Conservation (phyloP, 2,329 filamentous ascomycete genomes). For the Arthrobotrys sinensis region DNA sequence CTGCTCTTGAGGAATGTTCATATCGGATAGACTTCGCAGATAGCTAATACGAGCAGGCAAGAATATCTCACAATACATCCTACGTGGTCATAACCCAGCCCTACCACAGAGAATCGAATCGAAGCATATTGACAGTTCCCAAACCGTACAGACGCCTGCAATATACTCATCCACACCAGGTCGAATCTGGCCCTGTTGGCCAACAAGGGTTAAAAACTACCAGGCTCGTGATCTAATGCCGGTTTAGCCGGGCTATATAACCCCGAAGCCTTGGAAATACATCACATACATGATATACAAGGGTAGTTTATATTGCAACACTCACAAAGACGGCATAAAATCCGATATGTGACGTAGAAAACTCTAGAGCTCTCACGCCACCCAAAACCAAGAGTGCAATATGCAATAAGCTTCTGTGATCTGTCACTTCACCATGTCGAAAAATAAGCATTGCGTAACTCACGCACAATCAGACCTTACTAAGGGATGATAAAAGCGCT, state of each 20-base stretch:
- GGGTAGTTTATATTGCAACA: slow-evolving; percentile 36
- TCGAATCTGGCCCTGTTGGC: slow-evolving; percentile 2
- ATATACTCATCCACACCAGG: slow-evolving; percentile 2
- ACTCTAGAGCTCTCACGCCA: slow-evolving; percentile 25
- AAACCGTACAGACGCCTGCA: neutral
- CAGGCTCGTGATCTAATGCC: slow-evolving; percentile 37
- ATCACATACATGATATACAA: slow-evolving; percentile 3
- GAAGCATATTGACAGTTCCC: neutral
- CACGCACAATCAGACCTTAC: slow-evolving; percentile 11
- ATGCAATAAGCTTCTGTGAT: slow-evolving; percentile 7
- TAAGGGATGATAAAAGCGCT: slow-evolving; percentile 51
- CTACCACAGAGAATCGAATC: neutral
- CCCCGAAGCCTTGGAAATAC: slow-evolving; percentile 38
- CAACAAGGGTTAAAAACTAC: slow-evolving; percentile 11
- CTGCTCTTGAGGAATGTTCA: no score
- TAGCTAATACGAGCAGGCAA: neutral
- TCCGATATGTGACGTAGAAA: slow-evolving; percentile 27
- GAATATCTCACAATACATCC: neutral
- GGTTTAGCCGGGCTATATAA: slow-evolving; percentile 47
- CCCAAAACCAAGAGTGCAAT: slow-evolving; percentile 9
- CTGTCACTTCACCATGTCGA: slow-evolving; percentile 4
- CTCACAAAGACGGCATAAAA: slow-evolving; percentile 1
- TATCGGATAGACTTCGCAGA: neutral
- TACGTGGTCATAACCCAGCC: neutral
- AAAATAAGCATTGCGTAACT: slow-evolving; percentile 36